These are phyloP conservation scores for Cladosporium sp. DNA, from an alignment of 2,329 filamentous ascomycete genomes.

Conservation along the genomic window DNA sequence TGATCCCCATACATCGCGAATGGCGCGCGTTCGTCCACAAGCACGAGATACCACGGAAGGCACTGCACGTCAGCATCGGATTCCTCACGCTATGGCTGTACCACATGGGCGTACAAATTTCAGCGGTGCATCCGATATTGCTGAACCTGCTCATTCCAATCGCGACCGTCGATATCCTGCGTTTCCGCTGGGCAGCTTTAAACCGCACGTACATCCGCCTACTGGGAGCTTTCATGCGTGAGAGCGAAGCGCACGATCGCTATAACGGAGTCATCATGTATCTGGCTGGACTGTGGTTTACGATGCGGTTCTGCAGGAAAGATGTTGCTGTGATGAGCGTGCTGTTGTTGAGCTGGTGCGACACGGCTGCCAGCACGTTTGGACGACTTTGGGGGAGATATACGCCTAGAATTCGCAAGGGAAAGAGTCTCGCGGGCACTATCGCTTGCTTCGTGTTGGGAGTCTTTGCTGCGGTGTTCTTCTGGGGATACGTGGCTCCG, in stretches of 20 bases:
- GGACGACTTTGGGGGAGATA: conserved; percentile 87
- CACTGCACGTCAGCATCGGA: conserved; percentile 92
- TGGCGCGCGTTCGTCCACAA: conserved; percentile 90
- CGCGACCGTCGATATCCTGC: conserved; percentile 75
- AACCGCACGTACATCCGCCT: conserved; percentile 85
- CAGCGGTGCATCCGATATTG: conserved; percentile 79
- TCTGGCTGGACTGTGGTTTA: conserved; percentile 83
- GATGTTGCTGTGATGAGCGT: conserved; percentile 89
- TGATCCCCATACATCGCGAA: conserved; percentile 92
- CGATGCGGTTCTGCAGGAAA: conserved; percentile 86
- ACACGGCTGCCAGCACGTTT: conserved; percentile 94
- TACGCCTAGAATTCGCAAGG: conserved; percentile 78
- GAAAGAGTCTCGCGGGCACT: conserved; percentile 90
- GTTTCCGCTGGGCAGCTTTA: conserved; percentile 77
- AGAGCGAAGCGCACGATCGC: conserved; percentile 81
- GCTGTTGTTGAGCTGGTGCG: conserved; percentile 93
- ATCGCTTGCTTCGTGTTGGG: conserved; percentile 81
- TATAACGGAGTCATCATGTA: conserved; percentile 99
- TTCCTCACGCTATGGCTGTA: conserved; percentile 91
- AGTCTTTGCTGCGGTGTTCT: conserved; percentile 77
- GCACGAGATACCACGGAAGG: conserved; percentile 93
- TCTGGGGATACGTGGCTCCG: conserved; percentile 86
- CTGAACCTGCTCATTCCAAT: conserved; percentile 82
- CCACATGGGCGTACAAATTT: conserved; percentile 72
- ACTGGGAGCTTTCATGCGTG: conserved; percentile 91